Percentiles rank a stretch among this genome's conserved stretches.
These are phyloP conservation scores for Penicillium antarcticum DNA, from an alignment of 495 filamentous ascomycete genomes.

Conservation along the genomic window DNA sequence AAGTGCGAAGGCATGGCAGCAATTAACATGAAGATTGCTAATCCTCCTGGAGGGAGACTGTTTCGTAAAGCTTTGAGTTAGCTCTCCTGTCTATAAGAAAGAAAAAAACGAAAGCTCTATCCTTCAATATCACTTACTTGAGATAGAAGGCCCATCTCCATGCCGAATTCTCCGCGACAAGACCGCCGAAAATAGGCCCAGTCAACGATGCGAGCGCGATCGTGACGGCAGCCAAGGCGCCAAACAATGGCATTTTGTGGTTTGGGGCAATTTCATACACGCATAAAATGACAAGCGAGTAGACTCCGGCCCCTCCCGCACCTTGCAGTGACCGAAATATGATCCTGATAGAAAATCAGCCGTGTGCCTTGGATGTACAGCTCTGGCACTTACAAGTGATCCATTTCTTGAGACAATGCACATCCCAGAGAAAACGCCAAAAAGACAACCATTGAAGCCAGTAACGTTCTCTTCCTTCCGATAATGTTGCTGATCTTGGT, in stretches of 20 bases:
- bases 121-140: constrained; percentile 32
- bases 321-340: constrained; percentile 50
- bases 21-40: not conserved
- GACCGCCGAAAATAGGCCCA: constrained; percentile 55
- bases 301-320: constrained; percentile 46
- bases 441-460: too few relatives aligned
- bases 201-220: constrained; percentile 25
- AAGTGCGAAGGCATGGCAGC: not conserved
- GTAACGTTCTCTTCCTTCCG: too few relatives aligned
- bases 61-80: too few relatives aligned
- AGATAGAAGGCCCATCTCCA: constrained; percentile 62
- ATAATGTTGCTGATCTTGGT: too few relatives aligned
- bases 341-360: constrained; percentile 28
- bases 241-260: too few relatives aligned
- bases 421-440: not conserved
- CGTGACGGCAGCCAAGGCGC: too few relatives aligned
- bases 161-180: constrained; percentile 44
- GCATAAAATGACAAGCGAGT: constrained; percentile 39
- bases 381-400: not conserved
- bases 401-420: not conserved
- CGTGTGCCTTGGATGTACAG: too few relatives aligned
- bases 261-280: constrained; percentile 24
- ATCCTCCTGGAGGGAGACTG: not conserved
- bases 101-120: too few relatives aligned
- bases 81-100: too few relatives aligned